These are phyloP conservation scores for Candida chilensis DNA, from an alignment of 805 yeast species.

Conservation along the genomic window DNA sequence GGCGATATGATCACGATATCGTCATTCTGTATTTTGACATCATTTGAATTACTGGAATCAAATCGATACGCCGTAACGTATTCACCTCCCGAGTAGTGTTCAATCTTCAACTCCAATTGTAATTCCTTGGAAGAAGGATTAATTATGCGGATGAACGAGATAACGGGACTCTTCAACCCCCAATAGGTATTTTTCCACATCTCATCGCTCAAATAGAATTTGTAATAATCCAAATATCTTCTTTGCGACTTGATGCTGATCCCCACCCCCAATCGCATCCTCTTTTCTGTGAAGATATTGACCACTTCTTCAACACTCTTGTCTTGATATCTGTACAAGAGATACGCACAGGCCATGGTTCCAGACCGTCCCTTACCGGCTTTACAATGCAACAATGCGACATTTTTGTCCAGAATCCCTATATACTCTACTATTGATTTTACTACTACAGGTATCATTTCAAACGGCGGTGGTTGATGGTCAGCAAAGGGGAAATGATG, in stretches of 20 bases:
- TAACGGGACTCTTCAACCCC: too few species aligned
- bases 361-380: conserved; percentile 94
- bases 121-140: too few species aligned
- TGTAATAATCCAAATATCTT: conserved; percentile 54
- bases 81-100: too few species aligned
- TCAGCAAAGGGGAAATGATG: conserved; percentile 57
- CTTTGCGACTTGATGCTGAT: conserved; percentile 65
- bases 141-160: too few species aligned
- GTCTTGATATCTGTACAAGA: conserved; percentile 38
- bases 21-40: too few species aligned
- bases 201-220: conserved; percentile 3
- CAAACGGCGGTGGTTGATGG: conserved; percentile 67
- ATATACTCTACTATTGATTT: conserved; percentile 37
- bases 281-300: conserved; percentile 37
- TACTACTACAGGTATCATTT: conserved; percentile 32
- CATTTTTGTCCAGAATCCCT: conserved; percentile 18
- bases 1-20: too few species aligned
- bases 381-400: conserved; percentile 76
- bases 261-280: conserved; percentile 63
- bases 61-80: too few species aligned
- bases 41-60: too few species aligned
- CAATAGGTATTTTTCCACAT: too few species aligned
- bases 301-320: conserved; percentile 37
- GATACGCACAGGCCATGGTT: conserved; percentile 57
- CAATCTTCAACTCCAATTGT: too few species aligned